Conservation (phyloP, 306 rosid species). For the Vigna angularis region DNA sequence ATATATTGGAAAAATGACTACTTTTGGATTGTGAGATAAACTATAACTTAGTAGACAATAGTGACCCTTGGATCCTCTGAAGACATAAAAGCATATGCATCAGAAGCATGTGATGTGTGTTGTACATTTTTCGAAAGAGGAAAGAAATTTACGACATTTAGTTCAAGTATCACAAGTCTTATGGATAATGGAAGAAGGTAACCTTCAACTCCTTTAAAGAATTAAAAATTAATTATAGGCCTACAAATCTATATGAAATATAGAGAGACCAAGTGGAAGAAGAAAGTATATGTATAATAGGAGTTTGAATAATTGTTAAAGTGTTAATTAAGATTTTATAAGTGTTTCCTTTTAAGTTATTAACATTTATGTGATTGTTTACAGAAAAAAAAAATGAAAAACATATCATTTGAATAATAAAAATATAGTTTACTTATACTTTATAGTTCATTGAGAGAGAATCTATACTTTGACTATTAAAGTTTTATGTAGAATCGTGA, state of each 20-base stretch:
- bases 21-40: slow-evolving; percentile 18
- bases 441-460: too few species aligned
- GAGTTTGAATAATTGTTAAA: too few species aligned
- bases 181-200: neutral
- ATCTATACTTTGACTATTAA: too few species aligned
- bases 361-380: too few species aligned
- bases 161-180: slow-evolving; percentile 16
- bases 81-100: slow-evolving; percentile 43
- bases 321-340: too few species aligned
- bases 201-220: neutral
- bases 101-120: neutral
- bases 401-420: too few species aligned
- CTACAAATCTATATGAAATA: neutral
- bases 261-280: neutral
- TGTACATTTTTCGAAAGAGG: neutral
- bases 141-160: slow-evolving; percentile 19
- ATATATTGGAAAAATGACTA: neutral
- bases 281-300: neutral
- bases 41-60: neutral
- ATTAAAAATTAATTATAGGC: neutral
- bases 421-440: too few species aligned
- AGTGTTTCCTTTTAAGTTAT: too few species aligned
- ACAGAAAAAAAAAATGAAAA: too few species aligned
- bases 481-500: too few species aligned
- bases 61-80: slow-evolving; percentile 13